A percentile compares a stretch with the other conserved stretches of the same genome.
Evolutionary conservation across 1,284 basidiomycete species (phyloP).

Genomic region (Sutorius eximius): DNA sequence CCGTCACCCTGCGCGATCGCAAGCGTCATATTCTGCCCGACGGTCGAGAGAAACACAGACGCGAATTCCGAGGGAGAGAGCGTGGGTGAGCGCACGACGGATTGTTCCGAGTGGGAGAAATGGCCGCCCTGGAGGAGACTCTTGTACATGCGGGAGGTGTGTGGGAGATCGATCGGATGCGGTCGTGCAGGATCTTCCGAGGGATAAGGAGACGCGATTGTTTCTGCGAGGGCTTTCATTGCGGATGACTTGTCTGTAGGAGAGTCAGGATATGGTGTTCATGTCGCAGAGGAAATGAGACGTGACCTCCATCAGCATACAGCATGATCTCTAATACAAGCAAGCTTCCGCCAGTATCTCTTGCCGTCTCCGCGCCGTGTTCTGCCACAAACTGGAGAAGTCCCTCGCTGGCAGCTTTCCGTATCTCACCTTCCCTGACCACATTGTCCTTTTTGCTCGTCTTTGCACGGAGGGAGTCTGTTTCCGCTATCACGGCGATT

Average conservation of each 20-base stretch:
- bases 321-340: conserved; percentile 81
- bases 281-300: conserved; percentile 12
- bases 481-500: conserved; percentile 67
- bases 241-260: conserved; percentile 67
- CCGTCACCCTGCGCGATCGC: conserved; percentile 69
- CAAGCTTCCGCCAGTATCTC: conserved; percentile 77
- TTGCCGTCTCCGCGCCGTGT: conserved; percentile 56
- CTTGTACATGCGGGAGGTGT: conserved; percentile 81
- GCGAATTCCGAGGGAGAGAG: conserved; percentile 65
- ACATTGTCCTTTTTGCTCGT: conserved; percentile 80
- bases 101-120: conserved; percentile 62
- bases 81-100: conserved; percentile 45
- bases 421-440: conserved; percentile 65
- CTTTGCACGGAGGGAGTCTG: conserved; percentile 48
- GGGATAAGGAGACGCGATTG: conserved; percentile 57
- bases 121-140: conserved; percentile 87
- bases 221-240: conserved; percentile 55
- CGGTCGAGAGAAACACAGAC: conserved; percentile 52
- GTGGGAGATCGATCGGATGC: conserved; percentile 78
- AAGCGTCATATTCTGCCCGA: conserved; percentile 56
- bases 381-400: conserved; percentile 67
- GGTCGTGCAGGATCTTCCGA: conserved; percentile 45
- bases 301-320: conserved; percentile 73
- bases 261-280: not conserved
- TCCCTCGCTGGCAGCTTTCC: conserved; percentile 66